Evolutionary conservation across 805 yeast genomes (phyloP), one percentile per base, ranked within the genome.

Genomic region (Wickerhamiella spandovensis): DNA sequence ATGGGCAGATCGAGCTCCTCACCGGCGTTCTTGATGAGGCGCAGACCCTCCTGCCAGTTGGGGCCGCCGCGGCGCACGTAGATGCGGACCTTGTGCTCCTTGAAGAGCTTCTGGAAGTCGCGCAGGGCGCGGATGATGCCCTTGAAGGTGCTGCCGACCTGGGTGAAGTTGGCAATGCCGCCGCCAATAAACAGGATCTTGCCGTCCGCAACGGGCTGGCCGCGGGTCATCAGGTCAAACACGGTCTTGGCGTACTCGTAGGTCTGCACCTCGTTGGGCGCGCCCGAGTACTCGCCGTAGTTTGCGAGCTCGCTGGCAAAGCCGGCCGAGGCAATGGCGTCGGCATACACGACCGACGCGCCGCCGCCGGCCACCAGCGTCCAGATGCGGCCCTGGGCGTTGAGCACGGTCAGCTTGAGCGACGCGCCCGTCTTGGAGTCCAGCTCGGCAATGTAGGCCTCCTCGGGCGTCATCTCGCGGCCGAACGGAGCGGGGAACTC

Each of bases 301-400:
- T 70, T 70, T 39, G 74, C 74, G 43, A 70, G 67, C 58, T 70
- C 72, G 49, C 55, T 57, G 41, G 74, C 73, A 55, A 55, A 69
- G 42, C 74, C 74, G 13, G 73, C 72, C 30, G 72, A 65, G 50
- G 74, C 74, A 53, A 70, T 71, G 51, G 74, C 74, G 48, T 70
- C 74, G 24, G 74, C 74, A 55, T 70, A 70, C 25, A 70, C 74
- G 12, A 70, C 74, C 2, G 73, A 69, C 37, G 74, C 74, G 53
- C 74, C 74, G 53, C 74, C 74, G 30, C 74, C 74, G 48, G 74
- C 74, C 32, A 70, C 74, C 43, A 70, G 65, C 25, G 75, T 71
- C 74, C 74, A 70, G 57, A 70, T 69, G 44, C 70, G 65, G 53
- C 74, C 74, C 49, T 61, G 52, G 53, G 75, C 58, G 62, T 70